These are phyloP conservation scores for Arthrobotrys entomopaga DNA, from an alignment of 2,329 filamentous ascomycete genomes.

Conservation along the genomic window DNA sequence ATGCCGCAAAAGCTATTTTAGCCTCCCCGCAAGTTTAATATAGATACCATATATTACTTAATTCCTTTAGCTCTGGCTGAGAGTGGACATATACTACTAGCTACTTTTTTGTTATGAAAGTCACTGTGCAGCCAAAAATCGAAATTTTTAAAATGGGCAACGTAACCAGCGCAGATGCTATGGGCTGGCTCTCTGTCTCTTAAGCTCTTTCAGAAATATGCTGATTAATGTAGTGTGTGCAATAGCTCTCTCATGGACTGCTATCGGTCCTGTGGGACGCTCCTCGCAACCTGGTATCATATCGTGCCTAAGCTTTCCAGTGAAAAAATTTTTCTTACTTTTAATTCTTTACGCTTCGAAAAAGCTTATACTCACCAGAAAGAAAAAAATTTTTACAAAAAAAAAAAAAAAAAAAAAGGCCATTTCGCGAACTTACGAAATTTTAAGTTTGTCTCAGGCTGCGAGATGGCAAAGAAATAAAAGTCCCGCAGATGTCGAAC, in stretches of 20 bases:
- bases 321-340: too few relatives aligned
- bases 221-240: constrained; percentile 20
- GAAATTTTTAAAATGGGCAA: too few relatives aligned
- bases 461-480: constrained; percentile 16
- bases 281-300: constrained; percentile 19
- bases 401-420: not conserved
- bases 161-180: too few relatives aligned
- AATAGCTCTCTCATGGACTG: too few relatives aligned
- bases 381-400: constrained; percentile 3
- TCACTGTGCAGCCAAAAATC: too few relatives aligned
- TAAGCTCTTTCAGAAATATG: constrained; percentile 19
- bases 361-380: constrained; percentile 4
- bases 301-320: too few relatives aligned
- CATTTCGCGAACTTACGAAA: constrained; percentile 8
- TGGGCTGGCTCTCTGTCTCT: too few relatives aligned
- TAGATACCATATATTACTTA: too few relatives aligned
- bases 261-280: too few relatives aligned
- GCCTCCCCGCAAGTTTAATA: constrained; percentile 3
- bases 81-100: too few relatives aligned
- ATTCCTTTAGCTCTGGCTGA: too few relatives aligned
- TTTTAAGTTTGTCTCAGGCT: constrained; percentile 45
- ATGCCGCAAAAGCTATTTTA: constrained; percentile 10
- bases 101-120: too few relatives aligned
- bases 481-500: constrained; percentile 34
- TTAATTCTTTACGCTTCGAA: not conserved